phyloP scores from a whole-genome alignment of 306 rosid genomes.

The Alnus rubra region DNA sequence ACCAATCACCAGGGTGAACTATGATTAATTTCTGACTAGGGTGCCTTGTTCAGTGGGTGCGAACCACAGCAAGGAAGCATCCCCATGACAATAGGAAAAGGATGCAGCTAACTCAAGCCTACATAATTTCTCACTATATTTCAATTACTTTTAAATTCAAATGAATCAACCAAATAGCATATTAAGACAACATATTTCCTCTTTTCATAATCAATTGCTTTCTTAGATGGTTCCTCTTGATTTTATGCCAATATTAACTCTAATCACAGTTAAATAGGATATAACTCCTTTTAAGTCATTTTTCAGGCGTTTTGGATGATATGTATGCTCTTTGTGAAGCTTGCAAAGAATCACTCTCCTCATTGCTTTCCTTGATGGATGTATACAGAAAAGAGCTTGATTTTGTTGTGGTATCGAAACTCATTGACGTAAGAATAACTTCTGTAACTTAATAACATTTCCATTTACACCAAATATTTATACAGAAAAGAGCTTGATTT shows the following conservation, averaged over 20 bases:
- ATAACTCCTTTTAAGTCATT: constrained; percentile 1
- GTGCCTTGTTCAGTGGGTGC: neutral
- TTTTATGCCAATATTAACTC: constrained; percentile 1
- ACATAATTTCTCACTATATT: neutral
- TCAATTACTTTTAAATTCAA: neutral
- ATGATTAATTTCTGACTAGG: neutral
- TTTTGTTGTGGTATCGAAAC: constrained; percentile 46
- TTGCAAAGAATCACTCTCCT: constrained; percentile 46
- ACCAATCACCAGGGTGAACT: neutral
- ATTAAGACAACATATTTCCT: neutral
- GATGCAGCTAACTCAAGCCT: neutral
- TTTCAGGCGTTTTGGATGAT: constrained; percentile 65
- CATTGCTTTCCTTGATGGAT: constrained; percentile 53
- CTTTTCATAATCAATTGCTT: neutral
- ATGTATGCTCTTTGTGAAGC: constrained; percentile 60
- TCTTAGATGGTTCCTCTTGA: constrained; percentile 4
- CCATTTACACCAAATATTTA: neutral
- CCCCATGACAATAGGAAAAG: neutral
- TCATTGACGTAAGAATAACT: constrained; percentile 38
- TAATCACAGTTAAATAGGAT: neutral
- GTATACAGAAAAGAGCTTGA: constrained; percentile 52
- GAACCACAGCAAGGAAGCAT: neutral
- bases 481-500: constrained; percentile 51
- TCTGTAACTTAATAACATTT: neutral
- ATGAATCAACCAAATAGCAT: neutral